Evolutionary conservation across 768 basidiomycete genomes (phyloP), one percentile per base, ranked within the genome.

Genomic region (Infundibulicybe gibba): DNA sequence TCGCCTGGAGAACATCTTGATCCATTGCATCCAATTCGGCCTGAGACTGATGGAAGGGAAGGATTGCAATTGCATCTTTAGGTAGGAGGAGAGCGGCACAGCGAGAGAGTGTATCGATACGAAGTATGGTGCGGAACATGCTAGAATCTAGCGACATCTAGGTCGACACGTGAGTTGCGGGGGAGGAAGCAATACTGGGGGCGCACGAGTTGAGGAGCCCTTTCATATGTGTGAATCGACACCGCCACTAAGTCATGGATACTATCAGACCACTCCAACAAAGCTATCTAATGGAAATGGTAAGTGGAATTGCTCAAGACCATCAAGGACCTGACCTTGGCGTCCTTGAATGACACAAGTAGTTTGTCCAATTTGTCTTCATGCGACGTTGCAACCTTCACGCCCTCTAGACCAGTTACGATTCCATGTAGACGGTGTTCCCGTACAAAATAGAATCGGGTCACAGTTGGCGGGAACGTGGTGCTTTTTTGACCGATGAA

Each of bases 211-310:
- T 97, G 94, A 6, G 89, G 85, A 14, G 94, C 85, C 53, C 95
- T 79, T 67, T 99, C 97, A 61, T 95, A 98, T 6, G 97, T 97
- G 61, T 99, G 97, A 45, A 99, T 87, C 9, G 94, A 97, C 13
- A 98, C 87, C 0, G 97, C 95, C n/a, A 88, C 72, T 12, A 98
- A 75, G 61, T 95, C 92, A 54, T 88, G 78, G 2, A 79, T 64
- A 2, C 81, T 72, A 31, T 86, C 80, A 5, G 90, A 90, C 94
- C 95, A 99, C 64, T 99, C 97, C n/a, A 99, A 64, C 13, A 98
- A 74, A 2, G 93, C 90, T 64, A 98, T 87, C 93, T 97, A 52
- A 32, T 17, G 12, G 19, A 32, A 19, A 8, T 20, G 21, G 34
- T 47, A 45, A 44, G 43, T 11, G 40, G 19, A 19, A 25, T 25